Evolutionary conservation across 2,329 filamentous ascomycete species (phyloP).

Genomic region (Penicillium sp.): DNA sequence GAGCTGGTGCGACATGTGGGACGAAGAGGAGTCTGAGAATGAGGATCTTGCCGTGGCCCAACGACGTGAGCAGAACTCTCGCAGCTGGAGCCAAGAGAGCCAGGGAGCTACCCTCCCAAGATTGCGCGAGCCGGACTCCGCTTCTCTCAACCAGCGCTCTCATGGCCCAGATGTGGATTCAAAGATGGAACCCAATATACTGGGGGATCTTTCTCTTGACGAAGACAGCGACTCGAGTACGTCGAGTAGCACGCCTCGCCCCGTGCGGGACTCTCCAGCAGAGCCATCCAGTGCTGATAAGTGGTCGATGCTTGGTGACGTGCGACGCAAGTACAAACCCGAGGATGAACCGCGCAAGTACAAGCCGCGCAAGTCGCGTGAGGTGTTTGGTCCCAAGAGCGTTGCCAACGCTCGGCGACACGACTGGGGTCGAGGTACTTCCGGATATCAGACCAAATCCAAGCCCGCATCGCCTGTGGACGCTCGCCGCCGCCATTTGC

Average conservation of each 20-base stretch:
- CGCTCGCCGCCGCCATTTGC: constrained; percentile 38
- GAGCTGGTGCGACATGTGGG: constrained; percentile 99
- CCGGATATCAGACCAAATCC: constrained; percentile 35
- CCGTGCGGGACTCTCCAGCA: constrained; percentile 61
- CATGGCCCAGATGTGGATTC: constrained; percentile 32
- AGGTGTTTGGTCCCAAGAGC: constrained; percentile 52
- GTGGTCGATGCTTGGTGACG: constrained; percentile 84
- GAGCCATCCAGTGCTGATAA: constrained; percentile 63
- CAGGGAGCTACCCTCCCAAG: constrained; percentile 53
- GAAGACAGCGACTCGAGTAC: constrained; percentile 59
- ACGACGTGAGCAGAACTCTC: constrained; percentile 61
- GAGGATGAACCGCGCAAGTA: constrained; percentile 59
- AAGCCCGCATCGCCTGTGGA: constrained; percentile 32
- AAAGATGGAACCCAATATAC: constrained; percentile 14
- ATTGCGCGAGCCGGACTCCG: constrained; percentile 54
- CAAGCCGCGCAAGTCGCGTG: constrained; percentile 54
- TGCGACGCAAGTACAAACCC: constrained; percentile 64
- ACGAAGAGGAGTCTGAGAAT: constrained; percentile 74
- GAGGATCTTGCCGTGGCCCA: constrained; percentile 61
- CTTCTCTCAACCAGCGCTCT: constrained; percentile 50
- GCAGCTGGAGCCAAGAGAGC: constrained; percentile 77
- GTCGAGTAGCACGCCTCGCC: constrained; percentile 32
- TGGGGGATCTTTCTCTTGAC: constrained; percentile 50
- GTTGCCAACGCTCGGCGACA: constrained; percentile 45
- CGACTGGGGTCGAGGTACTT: constrained; percentile 39